phyloP scores from a whole-genome alignment of 768 basidiomycete species.

The Naganishia vaughanmartiniae region DNA sequence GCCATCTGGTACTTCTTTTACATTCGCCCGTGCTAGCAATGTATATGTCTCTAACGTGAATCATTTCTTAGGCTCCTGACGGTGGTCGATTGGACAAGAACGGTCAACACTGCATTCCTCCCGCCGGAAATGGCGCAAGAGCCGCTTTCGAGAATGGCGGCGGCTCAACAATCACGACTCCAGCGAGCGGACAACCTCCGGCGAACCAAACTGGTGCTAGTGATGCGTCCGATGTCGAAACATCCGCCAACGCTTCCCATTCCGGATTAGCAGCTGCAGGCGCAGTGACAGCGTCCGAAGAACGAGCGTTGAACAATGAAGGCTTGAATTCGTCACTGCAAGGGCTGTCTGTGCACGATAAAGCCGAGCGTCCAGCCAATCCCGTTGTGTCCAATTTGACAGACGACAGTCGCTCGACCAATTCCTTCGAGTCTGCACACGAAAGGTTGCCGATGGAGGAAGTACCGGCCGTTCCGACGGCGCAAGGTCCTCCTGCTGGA shows the following conservation, averaged over 20 bases:
- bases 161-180: neutral
- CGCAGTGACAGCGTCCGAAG: too few relatives aligned
- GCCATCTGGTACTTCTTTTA: slow-evolving; percentile 18
- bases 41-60: neutral
- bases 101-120: slow-evolving; percentile 37
- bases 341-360: neutral
- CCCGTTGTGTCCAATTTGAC: neutral
- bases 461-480: slow-evolving; percentile 35
- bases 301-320: neutral
- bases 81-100: slow-evolving; percentile 45
- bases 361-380: neutral
- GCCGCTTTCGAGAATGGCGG: slow-evolving; percentile 35
- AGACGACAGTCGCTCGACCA: slow-evolving; percentile 2
- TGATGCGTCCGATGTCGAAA: neutral
- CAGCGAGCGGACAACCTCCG: neutral
- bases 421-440: too few relatives aligned
- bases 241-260: too few relatives aligned
- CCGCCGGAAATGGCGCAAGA: slow-evolving; percentile 45
- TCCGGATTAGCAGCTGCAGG: too few relatives aligned
- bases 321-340: neutral
- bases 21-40: neutral
- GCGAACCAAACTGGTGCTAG: neutral
- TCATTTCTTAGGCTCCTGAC: slow-evolving; percentile 39
- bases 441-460: slow-evolving; percentile 24
- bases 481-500: slow-evolving; percentile 44